Percentiles rank a stretch among this genome's conserved stretches.
Conservation (phyloP, 768 basidiomycete genomes). For the Collybia sordida region DNA sequence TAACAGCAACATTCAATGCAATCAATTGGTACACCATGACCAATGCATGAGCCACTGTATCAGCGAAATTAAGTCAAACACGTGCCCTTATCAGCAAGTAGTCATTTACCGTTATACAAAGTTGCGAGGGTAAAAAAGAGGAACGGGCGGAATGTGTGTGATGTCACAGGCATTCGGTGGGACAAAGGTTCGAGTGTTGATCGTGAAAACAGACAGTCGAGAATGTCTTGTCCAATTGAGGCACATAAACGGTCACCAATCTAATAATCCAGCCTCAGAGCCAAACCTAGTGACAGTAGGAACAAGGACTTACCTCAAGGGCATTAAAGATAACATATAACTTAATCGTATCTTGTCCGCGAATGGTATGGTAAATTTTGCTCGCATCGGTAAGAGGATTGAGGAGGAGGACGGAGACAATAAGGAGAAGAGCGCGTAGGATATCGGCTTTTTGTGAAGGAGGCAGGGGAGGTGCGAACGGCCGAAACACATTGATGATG, state of each 20-base stretch:
- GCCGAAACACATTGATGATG: constrained; percentile 46
- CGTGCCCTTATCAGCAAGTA: constrained; percentile 1
- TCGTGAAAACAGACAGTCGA: constrained; percentile 94
- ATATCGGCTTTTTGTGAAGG: constrained; percentile 93
- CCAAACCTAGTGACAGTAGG: background rate
- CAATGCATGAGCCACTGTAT: constrained; percentile 80
- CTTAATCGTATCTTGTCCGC: constrained; percentile 98
- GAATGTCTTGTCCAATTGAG: constrained; percentile 95
- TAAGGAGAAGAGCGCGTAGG: constrained; percentile 74
- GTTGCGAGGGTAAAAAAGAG: constrained; percentile 82
- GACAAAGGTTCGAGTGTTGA: constrained; percentile 82
- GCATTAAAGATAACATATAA: constrained; percentile 99
- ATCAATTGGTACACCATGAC: constrained; percentile 96
- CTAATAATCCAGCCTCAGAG: constrained; percentile 38
- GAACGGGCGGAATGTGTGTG: constrained; percentile 73
- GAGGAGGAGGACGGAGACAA: constrained; percentile 71
- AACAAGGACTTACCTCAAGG: constrained; percentile 68
- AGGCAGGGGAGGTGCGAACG: constrained; percentile 59
- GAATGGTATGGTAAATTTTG: constrained; percentile 96
- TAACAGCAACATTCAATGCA: constrained; percentile 94
- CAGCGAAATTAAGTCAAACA: background rate
- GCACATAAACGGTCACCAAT: constrained; percentile 94
- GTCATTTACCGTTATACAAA: constrained; percentile 72
- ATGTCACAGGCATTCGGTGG: constrained; percentile 56
- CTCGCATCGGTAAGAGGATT: constrained; percentile 89